phyloP scores from a whole-genome alignment of 176 grass and related monocot species.

The Carex myosuroides region DNA sequence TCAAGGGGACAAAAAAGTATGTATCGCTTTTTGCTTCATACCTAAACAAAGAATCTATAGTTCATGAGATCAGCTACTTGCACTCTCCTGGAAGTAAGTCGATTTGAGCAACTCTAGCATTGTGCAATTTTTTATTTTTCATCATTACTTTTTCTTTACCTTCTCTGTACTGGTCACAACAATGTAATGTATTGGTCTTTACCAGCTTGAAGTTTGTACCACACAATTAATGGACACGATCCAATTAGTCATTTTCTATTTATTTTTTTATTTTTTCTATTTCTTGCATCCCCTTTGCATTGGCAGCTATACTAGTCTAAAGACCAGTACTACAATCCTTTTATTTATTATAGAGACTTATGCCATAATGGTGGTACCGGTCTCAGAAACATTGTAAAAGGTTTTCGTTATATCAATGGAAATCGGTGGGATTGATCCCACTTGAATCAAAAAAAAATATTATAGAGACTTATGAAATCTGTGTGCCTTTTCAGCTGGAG shows the following conservation, averaged over 20 bases:
- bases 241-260: neutral
- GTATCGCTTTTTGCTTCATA: constrained; percentile 65
- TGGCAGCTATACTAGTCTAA: neutral
- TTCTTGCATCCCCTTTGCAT: neutral
- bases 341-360: constrained; percentile 19
- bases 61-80: constrained; percentile 71
- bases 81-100: constrained; percentile 83
- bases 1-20: constrained; percentile 64
- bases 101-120: constrained; percentile 14
- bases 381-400: too few species aligned
- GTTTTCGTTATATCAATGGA: too few species aligned
- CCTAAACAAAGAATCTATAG: constrained; percentile 46
- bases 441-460: too few species aligned
- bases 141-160: constrained; percentile 2
- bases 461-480: constrained; percentile 31
- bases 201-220: neutral
- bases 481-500: constrained; percentile 44
- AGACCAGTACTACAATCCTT: neutral
- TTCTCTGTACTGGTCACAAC: neutral
- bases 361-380: too few species aligned
- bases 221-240: neutral
- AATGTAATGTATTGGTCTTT: constrained; percentile 1
- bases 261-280: neutral
- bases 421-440: too few species aligned
- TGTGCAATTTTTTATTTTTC: constrained; percentile 6